Evolutionary conservation across 2,329 filamentous ascomycete species (phyloP).

Genomic region (Coniochaeta prunicola): DNA sequence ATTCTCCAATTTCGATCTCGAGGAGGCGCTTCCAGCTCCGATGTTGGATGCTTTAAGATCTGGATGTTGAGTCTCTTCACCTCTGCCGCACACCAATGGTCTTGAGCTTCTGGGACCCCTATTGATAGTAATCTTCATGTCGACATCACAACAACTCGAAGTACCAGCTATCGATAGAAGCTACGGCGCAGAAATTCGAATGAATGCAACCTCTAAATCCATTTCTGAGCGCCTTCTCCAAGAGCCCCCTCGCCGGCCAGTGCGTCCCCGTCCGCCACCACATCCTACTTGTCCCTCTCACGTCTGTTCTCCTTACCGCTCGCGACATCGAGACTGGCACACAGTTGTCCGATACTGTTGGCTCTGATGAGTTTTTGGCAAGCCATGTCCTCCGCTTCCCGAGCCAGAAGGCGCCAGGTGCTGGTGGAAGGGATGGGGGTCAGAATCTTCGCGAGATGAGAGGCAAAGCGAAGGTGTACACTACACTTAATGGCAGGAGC

Average conservation of each 20-base stretch:
- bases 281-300: constrained; percentile 87
- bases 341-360: constrained; percentile 70
- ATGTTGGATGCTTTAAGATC: neutral
- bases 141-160: neutral
- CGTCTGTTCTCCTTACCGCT: constrained; percentile 81
- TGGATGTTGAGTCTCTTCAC: neutral
- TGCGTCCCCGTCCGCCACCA: constrained; percentile 88
- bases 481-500: constrained; percentile 85
- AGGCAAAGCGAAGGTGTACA: constrained; percentile 90
- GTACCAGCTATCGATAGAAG: neutral
- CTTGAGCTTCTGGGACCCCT: neutral
- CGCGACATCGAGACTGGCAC: constrained; percentile 81
- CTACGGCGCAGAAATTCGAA: constrained; percentile 13
- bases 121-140: neutral
- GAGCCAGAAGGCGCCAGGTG: constrained; percentile 35
- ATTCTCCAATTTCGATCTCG: neutral
- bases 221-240: constrained; percentile 97
- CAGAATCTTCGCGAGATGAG: constrained; percentile 75
- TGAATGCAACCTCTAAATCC: constrained; percentile 98
- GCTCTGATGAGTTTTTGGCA: constrained; percentile 87
- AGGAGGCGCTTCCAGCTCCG: neutral
- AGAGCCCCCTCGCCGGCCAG: constrained; percentile 85
- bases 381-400: constrained; percentile 94
- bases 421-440: constrained; percentile 47
- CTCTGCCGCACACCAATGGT: neutral